Evolutionary conservation across 2,329 filamentous ascomycete genomes (phyloP).

Genomic region (Colletotrichum shisoi): DNA sequence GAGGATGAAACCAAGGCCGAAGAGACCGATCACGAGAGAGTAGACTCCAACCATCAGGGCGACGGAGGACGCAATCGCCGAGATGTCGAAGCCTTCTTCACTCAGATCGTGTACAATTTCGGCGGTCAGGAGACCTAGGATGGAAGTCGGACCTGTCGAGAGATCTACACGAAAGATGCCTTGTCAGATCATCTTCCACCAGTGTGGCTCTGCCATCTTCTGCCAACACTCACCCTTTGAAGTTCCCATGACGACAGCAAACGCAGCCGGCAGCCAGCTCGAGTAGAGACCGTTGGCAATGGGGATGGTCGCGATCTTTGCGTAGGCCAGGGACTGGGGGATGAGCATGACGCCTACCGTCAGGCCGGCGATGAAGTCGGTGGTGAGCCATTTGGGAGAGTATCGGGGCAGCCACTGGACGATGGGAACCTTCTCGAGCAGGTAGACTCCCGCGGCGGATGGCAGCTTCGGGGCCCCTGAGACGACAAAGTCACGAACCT

Average conservation of each 20-base stretch:
- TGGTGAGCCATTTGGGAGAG: constrained; percentile 66
- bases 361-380: constrained; percentile 68
- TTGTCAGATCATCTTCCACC: constrained; percentile 15
- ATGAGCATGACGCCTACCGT: constrained; percentile 69
- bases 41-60: constrained; percentile 71
- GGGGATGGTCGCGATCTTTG: constrained; percentile 68
- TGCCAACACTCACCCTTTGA: constrained; percentile 60
- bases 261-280: constrained; percentile 64
- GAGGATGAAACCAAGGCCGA: constrained; percentile 71
- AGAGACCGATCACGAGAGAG: constrained; percentile 64
- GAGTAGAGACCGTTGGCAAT: constrained; percentile 68
- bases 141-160: constrained; percentile 70
- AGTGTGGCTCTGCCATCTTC: neutral
- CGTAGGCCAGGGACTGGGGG: constrained; percentile 69
- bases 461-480: constrained; percentile 54
- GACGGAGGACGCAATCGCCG: constrained; percentile 65
- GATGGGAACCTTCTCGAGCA: constrained; percentile 68
- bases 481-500: constrained; percentile 45
- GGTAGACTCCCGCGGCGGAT: constrained; percentile 62
- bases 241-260: constrained; percentile 69
- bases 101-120: constrained; percentile 64
- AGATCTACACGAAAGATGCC: constrained; percentile 54
- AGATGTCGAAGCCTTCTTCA: constrained; percentile 51
- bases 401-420: constrained; percentile 70
- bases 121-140: constrained; percentile 69